Conservation (phyloP, 1,284 basidiomycete species). For the Rhodofomes roseus region DNA sequence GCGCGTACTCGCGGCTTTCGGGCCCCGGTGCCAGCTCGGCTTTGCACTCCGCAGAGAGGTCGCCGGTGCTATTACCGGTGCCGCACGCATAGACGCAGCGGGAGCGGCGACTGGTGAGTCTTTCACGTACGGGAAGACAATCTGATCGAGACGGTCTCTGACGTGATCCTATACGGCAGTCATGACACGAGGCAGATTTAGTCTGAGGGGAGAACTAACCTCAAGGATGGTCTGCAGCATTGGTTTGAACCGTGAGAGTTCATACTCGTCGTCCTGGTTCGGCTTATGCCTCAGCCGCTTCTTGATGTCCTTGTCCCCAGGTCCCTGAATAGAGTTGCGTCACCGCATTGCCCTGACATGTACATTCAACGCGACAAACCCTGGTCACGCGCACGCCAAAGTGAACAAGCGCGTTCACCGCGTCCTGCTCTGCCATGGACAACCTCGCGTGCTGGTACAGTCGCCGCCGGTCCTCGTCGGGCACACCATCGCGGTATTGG, state of each 20-base stretch:
- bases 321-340: constrained; percentile 38
- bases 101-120: constrained; percentile 67
- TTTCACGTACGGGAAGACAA: constrained; percentile 87
- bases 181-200: not conserved
- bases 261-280: constrained; percentile 84
- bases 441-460: constrained; percentile 97
- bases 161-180: constrained; percentile 69
- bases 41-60: constrained; percentile 80
- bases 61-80: constrained; percentile 35
- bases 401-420: constrained; percentile 83
- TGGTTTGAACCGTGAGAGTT: constrained; percentile 93
- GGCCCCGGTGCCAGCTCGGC: constrained; percentile 82
- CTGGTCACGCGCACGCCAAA: constrained; percentile 85
- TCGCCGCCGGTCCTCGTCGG: constrained; percentile 92
- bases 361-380: constrained; percentile 36
- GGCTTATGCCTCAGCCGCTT: constrained; percentile 80
- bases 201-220: constrained; percentile 13
- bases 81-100: constrained; percentile 35
- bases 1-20: constrained; percentile 45
- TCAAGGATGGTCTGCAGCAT: constrained; percentile 68
- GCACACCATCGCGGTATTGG: constrained; percentile 93
- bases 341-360: not conserved
- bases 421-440: constrained; percentile 88
- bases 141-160: constrained; percentile 72
- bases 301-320: constrained; percentile 72